Conservation (phyloP, 139 green algal species). For the Limnomonas spitsbergensis region DNA sequence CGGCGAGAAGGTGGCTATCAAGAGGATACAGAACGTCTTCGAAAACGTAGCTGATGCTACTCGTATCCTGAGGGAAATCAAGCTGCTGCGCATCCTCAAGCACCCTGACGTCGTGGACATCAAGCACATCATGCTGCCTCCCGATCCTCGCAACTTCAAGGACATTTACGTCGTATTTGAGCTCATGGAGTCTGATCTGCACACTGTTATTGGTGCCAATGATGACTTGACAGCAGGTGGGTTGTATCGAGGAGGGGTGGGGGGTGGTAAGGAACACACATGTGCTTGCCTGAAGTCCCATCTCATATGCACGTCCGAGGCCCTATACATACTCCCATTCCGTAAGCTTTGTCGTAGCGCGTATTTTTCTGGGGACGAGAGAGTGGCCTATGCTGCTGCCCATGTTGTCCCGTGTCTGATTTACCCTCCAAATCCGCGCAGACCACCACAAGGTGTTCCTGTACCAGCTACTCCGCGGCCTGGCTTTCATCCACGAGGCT, state of each 20-base stretch:
- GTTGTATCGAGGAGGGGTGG: too few relatives aligned
- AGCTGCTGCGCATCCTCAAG: constrained; percentile 86
- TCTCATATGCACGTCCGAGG: constrained; percentile 54
- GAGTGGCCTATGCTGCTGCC: neutral
- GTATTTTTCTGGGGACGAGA: too few relatives aligned
- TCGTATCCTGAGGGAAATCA: constrained; percentile 94
- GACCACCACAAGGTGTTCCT: constrained; percentile 75
- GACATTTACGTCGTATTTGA: constrained; percentile 92
- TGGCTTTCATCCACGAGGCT: constrained; percentile 92
- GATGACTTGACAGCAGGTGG: constrained; percentile 84
- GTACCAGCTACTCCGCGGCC: constrained; percentile 91
- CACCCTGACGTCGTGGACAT: constrained; percentile 91
- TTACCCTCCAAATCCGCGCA: too few relatives aligned
- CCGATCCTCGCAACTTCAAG: constrained; percentile 84
- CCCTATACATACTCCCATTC: neutral
- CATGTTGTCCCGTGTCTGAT: too few relatives aligned
- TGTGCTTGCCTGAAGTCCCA: neutral
- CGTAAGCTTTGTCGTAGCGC: neutral
- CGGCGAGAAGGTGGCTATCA: constrained; percentile 84
- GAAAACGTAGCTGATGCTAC: constrained; percentile 93
- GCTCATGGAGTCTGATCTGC: constrained; percentile 45
- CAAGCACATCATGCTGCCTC: constrained; percentile 98
- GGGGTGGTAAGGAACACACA: too few relatives aligned
- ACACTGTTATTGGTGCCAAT: constrained; percentile 72
- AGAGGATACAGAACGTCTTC: constrained; percentile 97